These are phyloP conservation scores for Amorphotheca resinae DNA, from an alignment of 495 filamentous ascomycete species.

Conservation along the genomic window DNA sequence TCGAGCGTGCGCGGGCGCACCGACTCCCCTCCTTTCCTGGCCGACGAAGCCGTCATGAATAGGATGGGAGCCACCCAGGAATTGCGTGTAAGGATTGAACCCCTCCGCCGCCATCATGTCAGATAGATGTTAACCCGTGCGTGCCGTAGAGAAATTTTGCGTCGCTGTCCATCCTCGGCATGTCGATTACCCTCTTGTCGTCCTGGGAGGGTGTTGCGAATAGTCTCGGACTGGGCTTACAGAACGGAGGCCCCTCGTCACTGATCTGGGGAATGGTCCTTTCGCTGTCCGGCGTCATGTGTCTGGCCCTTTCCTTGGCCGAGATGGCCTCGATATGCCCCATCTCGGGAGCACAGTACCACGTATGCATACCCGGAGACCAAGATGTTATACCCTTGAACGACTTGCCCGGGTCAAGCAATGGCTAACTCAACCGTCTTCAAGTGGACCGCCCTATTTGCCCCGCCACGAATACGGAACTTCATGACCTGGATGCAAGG, in stretches of 20 bases:
- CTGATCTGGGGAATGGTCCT: slow-evolving; percentile 22
- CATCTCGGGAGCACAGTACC: slow-evolving; percentile 4
- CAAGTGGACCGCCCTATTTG: slow-evolving; percentile 14
- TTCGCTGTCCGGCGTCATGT: slow-evolving; percentile 21
- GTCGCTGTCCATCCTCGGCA: slow-evolving; percentile 6
- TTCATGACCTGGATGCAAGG: slow-evolving; percentile 13
- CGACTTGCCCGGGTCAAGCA: slow-evolving; percentile 2
- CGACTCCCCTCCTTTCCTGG: too few relatives aligned
- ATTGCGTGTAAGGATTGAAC: not conserved
- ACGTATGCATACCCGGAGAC: slow-evolving; percentile 1
- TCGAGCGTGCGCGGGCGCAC: too few relatives aligned
- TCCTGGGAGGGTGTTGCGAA: slow-evolving; percentile 7
- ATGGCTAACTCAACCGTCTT: too few relatives aligned
- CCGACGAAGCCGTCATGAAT: not conserved
- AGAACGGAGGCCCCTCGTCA: slow-evolving; percentile 24
- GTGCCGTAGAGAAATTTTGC: slow-evolving; percentile 6
- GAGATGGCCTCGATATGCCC: slow-evolving; percentile 28
- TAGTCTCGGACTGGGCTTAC: slow-evolving; percentile 11
- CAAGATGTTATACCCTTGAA: slow-evolving; percentile 1
- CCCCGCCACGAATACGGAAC: slow-evolving; percentile 10
- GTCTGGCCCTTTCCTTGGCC: slow-evolving; percentile 22
- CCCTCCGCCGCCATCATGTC: too few relatives aligned
- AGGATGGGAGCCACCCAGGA: not conserved
- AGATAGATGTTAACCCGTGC: too few relatives aligned
- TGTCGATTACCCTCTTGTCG: slow-evolving; percentile 4